phyloP scores from a whole-genome alignment of 2,329 filamentous ascomycete species.

The Zymoseptoria brevis region DNA sequence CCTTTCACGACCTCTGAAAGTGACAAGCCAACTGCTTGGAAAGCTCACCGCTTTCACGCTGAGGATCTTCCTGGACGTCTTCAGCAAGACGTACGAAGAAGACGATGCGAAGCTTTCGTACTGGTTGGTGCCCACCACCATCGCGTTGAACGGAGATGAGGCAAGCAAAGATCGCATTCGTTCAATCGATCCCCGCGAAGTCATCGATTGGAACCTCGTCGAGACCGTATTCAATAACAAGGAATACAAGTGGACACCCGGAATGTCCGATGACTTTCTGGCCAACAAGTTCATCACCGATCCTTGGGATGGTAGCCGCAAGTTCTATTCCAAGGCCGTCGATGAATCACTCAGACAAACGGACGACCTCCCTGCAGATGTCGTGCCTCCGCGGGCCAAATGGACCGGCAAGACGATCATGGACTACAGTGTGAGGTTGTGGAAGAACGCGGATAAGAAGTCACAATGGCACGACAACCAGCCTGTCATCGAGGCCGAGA shows the following conservation, averaged over 20 bases:
- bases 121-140: constrained; percentile 59
- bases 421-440: constrained; percentile 75
- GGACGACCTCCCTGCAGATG: constrained; percentile 55
- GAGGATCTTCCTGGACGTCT: constrained; percentile 70
- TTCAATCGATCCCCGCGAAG: constrained; percentile 18
- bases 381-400: constrained; percentile 35
- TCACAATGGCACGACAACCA: constrained; percentile 51
- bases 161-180: background rate
- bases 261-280: constrained; percentile 35
- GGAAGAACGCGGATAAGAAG: constrained; percentile 49
- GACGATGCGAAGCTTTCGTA: constrained; percentile 63
- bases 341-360: constrained; percentile 50
- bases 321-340: constrained; percentile 46
- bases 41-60: constrained; percentile 66
- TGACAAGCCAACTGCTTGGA: constrained; percentile 41
- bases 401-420: constrained; percentile 48
- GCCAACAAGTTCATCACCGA: constrained; percentile 49
- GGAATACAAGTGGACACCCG: constrained; percentile 40
- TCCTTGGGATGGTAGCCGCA: constrained; percentile 48
- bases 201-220: constrained; percentile 57
- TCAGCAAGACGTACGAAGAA: constrained; percentile 74
- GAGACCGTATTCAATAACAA: constrained; percentile 32
- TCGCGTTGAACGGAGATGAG: background rate
- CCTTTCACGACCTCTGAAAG: constrained; percentile 37
- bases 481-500: constrained; percentile 69